Conservation (phyloP, 2,329 filamentous ascomycete genomes). For the Nothophoma quercina region DNA sequence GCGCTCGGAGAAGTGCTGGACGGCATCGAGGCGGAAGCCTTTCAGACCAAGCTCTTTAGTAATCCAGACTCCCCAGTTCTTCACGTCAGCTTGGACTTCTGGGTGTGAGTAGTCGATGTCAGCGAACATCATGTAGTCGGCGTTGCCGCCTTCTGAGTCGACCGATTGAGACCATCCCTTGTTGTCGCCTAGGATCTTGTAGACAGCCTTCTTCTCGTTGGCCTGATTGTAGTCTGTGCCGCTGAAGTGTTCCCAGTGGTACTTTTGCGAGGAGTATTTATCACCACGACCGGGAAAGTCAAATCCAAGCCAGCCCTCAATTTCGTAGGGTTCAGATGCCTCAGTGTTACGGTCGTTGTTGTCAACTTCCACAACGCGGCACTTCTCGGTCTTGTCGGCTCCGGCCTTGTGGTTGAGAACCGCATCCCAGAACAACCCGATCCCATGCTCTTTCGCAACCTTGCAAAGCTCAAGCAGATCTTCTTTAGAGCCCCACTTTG, state of each 20-base stretch:
- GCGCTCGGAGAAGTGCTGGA: conserved; percentile 74
- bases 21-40: conserved; percentile 75
- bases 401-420: conserved; percentile 77
- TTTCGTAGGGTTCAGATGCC: conserved; percentile 64
- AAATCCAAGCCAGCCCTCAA: conserved; percentile 73
- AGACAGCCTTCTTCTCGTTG: conserved; percentile 67
- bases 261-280: conserved; percentile 68
- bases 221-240: conserved; percentile 71
- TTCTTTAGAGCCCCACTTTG: conserved; percentile 73
- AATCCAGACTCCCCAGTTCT: conserved; percentile 73
- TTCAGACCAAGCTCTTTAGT: conserved; percentile 65
- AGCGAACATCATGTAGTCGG: conserved; percentile 75
- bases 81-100: conserved; percentile 70
- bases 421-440: conserved; percentile 72
- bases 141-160: conserved; percentile 70
- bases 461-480: conserved; percentile 64
- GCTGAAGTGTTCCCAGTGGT: conserved; percentile 72
- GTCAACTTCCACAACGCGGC: conserved; percentile 70
- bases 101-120: conserved; percentile 68
- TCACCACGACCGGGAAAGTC: conserved; percentile 68
- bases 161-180: conserved; percentile 71
- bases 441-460: conserved; percentile 60
- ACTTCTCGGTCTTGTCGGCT: conserved; percentile 70
- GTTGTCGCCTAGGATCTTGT: conserved; percentile 68
- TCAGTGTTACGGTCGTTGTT: conserved; percentile 63